Evolutionary conservation across 2,329 filamentous ascomycete genomes (phyloP).

Genomic region (Fonsecaea pugnacius): DNA sequence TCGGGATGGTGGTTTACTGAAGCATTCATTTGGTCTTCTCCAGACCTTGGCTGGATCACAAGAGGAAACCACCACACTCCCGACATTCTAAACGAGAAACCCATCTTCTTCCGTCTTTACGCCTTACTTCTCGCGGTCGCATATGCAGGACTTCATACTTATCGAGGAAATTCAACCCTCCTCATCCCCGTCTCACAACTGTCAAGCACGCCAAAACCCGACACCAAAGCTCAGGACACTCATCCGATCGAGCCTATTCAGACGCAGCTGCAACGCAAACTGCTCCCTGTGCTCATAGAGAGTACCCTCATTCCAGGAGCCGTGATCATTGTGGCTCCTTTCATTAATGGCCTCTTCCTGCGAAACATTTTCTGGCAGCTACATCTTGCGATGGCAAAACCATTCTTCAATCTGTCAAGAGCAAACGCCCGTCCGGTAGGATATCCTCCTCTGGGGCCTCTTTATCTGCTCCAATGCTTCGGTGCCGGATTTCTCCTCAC

Average conservation of each 20-base stretch:
- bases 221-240: conserved; percentile 43
- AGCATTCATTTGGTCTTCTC: conserved; percentile 75
- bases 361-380: conserved; percentile 69
- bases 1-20: conserved; percentile 81
- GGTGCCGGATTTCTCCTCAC: conserved; percentile 69
- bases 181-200: conserved; percentile 53
- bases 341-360: conserved; percentile 67
- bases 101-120: conserved; percentile 76
- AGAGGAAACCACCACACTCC: conserved; percentile 60
- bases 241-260: conserved; percentile 45
- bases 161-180: conserved; percentile 73
- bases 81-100: conserved; percentile 79
- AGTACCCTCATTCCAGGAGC: conserved; percentile 46
- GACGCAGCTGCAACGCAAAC: conserved; percentile 45
- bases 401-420: conserved; percentile 76
- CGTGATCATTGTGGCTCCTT: conserved; percentile 53
- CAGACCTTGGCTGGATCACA: conserved; percentile 74
- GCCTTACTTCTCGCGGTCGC: conserved; percentile 68
- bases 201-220: conserved; percentile 35
- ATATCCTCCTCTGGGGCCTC: conserved; percentile 55
- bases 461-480: conserved; percentile 57
- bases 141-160: conserved; percentile 73
- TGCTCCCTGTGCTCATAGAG: conserved; percentile 41
- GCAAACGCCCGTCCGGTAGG: conserved; percentile 64
- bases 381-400: conserved; percentile 70